Conservation (phyloP, 2,329 filamentous ascomycete genomes). For the Venturia pyrina region DNA sequence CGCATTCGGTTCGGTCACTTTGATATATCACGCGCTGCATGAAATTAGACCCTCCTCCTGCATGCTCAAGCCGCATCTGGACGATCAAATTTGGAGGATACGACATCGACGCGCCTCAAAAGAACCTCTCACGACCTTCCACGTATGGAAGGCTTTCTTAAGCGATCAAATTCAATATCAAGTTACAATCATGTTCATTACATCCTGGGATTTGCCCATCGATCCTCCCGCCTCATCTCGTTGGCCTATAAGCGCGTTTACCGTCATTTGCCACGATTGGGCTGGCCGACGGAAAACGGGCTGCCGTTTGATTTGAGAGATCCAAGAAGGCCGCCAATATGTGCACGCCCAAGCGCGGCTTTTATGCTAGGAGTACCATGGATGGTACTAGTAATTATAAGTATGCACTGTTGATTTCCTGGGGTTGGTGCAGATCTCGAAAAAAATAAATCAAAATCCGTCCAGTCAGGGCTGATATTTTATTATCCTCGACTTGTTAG, state of each 20-base stretch:
- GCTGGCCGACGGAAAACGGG: background rate
- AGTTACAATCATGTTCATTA: background rate
- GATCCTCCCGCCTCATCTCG: background rate
- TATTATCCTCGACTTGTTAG: conserved; percentile 16
- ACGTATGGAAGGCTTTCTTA: background rate
- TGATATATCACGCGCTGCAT: background rate
- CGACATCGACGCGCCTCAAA: background rate
- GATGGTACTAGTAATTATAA: background rate
- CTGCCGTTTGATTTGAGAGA: background rate
- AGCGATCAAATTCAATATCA: background rate
- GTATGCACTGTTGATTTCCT: background rate
- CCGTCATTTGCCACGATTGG: conserved; percentile 5
- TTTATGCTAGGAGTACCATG: background rate
- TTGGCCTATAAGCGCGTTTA: background rate
- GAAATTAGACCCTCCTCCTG: background rate
- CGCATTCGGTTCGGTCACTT: too few relatives aligned
- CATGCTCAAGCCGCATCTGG: background rate
- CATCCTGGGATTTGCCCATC: background rate
- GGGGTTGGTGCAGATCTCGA: background rate
- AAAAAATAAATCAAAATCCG: background rate
- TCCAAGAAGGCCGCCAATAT: background rate
- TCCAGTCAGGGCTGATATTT: background rate
- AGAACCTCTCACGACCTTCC: background rate
- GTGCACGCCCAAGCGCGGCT: background rate
- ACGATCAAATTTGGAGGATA: background rate